Evolutionary conservation across 108 stramenopile species (phyloP).

Genomic region (Skeletonema potamos): DNA sequence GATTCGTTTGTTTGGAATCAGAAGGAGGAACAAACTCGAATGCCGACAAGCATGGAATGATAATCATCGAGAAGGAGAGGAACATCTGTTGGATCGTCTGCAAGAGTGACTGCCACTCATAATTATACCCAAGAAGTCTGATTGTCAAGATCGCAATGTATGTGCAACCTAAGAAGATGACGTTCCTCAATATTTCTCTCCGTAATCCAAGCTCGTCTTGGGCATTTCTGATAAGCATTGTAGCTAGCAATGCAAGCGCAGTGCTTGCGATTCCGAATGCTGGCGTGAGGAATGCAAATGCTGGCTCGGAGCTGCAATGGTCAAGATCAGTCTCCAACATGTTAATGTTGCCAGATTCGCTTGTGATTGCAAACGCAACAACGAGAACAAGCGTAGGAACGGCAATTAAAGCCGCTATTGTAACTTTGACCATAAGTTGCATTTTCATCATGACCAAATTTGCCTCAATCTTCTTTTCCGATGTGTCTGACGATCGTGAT

Average conservation of each 20-base stretch:
- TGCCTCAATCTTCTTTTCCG: constrained; percentile 25
- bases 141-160: constrained; percentile 20
- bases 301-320: constrained; percentile 15
- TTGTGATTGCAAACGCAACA: constrained; percentile 1
- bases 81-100: constrained; percentile 49
- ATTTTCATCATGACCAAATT: constrained; percentile 8
- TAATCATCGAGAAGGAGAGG: constrained; percentile 35
- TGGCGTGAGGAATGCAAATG: constrained; percentile 3
- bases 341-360: background rate
- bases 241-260: constrained; percentile 9
- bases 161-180: constrained; percentile 22
- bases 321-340: constrained; percentile 18
- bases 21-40: constrained; percentile 22
- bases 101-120: constrained; percentile 31
- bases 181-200: constrained; percentile 35
- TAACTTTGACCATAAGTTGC: background rate
- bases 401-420: constrained; percentile 4
- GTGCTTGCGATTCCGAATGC: constrained; percentile 11
- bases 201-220: constrained; percentile 44
- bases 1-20: constrained; percentile 13
- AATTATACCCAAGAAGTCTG: constrained; percentile 30
- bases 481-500: constrained; percentile 29
- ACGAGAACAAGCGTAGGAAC: constrained; percentile 8
- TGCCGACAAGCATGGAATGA: constrained; percentile 12
- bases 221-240: constrained; percentile 7